Evolutionary conservation across 1,139 yeast species (phyloP).

Genomic region (Taphrina betulina): DNA sequence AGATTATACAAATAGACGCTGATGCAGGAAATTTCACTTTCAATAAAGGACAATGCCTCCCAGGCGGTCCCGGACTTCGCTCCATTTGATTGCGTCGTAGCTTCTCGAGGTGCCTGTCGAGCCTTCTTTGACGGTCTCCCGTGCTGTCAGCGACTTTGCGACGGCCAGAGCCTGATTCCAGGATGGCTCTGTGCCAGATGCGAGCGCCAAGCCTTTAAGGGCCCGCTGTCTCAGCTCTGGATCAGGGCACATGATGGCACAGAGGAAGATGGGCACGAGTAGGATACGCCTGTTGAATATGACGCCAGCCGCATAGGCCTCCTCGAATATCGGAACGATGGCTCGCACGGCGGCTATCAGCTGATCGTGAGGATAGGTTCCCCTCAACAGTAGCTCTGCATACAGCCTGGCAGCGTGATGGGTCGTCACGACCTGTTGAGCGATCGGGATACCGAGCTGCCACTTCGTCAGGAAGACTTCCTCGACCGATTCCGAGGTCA

Average conservation of each 20-base stretch:
- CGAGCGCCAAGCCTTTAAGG: slow-evolving; percentile 5
- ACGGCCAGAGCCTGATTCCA: slow-evolving; percentile 30
- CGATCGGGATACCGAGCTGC: slow-evolving; percentile 23
- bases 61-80: slow-evolving; percentile 6
- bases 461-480: slow-evolving; percentile 24
- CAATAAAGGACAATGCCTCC: slow-evolving; percentile 8
- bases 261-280: slow-evolving; percentile 28
- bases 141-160: not conserved
- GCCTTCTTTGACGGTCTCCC: not conserved
- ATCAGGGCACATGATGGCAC: slow-evolving; percentile 21
- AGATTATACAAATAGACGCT: too few species aligned
- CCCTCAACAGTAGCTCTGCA: slow-evolving; percentile 11
- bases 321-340: slow-evolving; percentile 20
- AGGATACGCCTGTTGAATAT: slow-evolving; percentile 16
- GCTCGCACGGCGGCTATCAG: slow-evolving; percentile 1
- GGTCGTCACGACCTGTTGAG: slow-evolving; percentile 10
- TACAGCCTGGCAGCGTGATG: slow-evolving; percentile 14
- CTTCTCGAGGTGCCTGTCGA: not conserved
- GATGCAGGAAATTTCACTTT: not conserved
- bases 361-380: not conserved
- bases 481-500: slow-evolving; percentile 16
- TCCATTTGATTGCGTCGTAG: slow-evolving; percentile 5
- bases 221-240: slow-evolving; percentile 1
- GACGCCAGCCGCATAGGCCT: slow-evolving; percentile 5
- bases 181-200: slow-evolving; percentile 16